Evolutionary conservation across 192 early-diverging fungal species (phyloP).

Genomic region (Entomortierella chlamydospora): DNA sequence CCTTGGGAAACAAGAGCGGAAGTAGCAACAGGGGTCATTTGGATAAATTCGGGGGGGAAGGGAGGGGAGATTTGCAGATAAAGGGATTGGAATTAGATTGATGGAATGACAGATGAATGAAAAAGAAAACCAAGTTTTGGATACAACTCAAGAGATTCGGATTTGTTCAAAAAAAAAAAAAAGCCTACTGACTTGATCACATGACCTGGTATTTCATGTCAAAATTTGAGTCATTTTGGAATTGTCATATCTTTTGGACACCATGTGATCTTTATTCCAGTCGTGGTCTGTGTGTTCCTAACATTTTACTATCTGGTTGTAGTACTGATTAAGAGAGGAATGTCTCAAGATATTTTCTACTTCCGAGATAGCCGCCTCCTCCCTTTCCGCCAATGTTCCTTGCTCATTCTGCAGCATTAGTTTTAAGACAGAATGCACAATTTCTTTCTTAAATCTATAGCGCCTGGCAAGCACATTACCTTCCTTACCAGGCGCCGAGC

Average conservation of each 20-base stretch:
- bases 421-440: not conserved
- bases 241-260: too few relatives aligned
- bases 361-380: not conserved
- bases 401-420: not conserved
- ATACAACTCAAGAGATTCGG: too few relatives aligned
- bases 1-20: conserved; percentile 56
- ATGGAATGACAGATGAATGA: too few relatives aligned
- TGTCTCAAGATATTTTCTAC: not conserved
- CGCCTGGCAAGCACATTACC: not conserved
- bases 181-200: too few relatives aligned
- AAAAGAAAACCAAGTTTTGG: too few relatives aligned
- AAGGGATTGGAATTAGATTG: too few relatives aligned
- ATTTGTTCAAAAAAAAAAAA: too few relatives aligned
- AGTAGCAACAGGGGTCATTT: conserved; percentile 38
- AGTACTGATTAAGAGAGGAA: not conserved
- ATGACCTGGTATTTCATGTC: too few relatives aligned
- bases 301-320: too few relatives aligned
- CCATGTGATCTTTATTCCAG: too few relatives aligned
- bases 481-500: not conserved
- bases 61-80: not conserved
- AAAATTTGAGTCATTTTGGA: too few relatives aligned
- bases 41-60: not conserved
- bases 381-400: not conserved
- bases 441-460: not conserved
- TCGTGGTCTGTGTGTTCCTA: too few relatives aligned